Evolutionary conservation across 768 basidiomycete genomes (phyloP), one percentile per base, ranked within the genome.

Genomic region (Pleurotus sapidus): DNA sequence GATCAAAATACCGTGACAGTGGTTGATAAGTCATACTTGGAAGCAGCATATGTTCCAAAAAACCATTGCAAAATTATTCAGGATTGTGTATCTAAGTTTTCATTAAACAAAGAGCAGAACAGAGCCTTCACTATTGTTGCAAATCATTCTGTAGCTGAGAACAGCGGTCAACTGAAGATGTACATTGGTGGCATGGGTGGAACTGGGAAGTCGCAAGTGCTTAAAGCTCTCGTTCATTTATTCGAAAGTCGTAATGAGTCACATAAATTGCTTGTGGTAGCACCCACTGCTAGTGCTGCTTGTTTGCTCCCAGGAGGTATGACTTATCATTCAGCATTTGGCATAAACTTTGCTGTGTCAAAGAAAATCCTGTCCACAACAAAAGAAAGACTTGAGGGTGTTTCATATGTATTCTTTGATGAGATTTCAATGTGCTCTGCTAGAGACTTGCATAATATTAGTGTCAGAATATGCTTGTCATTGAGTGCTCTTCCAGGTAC

Each of bases 371-470:
- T 61, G 5, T 37, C 56, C 9, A 27, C 60, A 46, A 46, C 53
- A 14, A 30, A 54, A 12, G 37, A 27, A 46, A 50, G 57, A 18
- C 23, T 70, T 12, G 11, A 57, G 27, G 63, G 68, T 24, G 68
- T 75, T 7, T 66, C 74, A 1, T 74, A 74, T 64, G 59, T 78
- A 1, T 74, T 77, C 24, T 48, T 77, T 2, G 74, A 78, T 67
- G 77, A 79, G 57, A 57, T 77, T 0, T 77, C 75, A 0, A 79
- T 79, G 77, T 46, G 76, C 2, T 61, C 67, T 1, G 71, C 69
- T 58, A n/a, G 56, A 17, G 64, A 66, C 25, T 39, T 76, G 2
- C 66, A 68, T 42, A 46, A 45, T 0, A 73, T 74, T 1, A 66
- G 64, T 59, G 58, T 59, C 3, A 49, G 57, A n/a, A 57, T 74